Conservation (phyloP, 2,329 filamentous ascomycete species). For the Tolypocladium sp. region DNA sequence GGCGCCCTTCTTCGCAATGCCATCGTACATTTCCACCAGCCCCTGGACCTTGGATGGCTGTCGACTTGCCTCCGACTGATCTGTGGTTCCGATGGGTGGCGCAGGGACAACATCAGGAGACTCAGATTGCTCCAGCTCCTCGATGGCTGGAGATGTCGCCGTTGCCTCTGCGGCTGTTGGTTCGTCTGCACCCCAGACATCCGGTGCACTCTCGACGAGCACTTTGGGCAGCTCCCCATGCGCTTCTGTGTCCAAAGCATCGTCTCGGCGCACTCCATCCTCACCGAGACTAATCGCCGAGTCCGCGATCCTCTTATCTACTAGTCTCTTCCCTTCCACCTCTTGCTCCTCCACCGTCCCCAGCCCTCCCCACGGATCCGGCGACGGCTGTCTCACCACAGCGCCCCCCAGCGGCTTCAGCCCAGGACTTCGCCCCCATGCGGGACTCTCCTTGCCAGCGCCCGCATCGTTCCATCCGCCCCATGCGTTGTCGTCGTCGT, state of each 20-base stretch:
- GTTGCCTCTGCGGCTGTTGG: neutral
- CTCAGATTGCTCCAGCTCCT: slow-evolving; percentile 1
- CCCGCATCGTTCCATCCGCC: slow-evolving; percentile 26
- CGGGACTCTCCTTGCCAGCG: slow-evolving; percentile 12
- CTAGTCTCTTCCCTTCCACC: slow-evolving; percentile 6
- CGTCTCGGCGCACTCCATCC: neutral
- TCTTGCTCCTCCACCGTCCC: slow-evolving; percentile 15
- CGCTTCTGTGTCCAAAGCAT: neutral
- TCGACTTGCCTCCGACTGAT: slow-evolving; percentile 6
- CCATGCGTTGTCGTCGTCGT: slow-evolving; percentile 21
- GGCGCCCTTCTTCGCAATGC: slow-evolving; percentile 21
- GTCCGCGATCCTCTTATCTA: slow-evolving; percentile 14
- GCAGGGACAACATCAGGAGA: slow-evolving; percentile 10
- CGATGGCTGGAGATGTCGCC: neutral
- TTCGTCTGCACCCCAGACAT: neutral
- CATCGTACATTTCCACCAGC: slow-evolving; percentile 41
- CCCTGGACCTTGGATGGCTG: slow-evolving; percentile 38
- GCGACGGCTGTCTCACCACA: slow-evolving; percentile 15
- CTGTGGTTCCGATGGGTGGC: slow-evolving; percentile 8
- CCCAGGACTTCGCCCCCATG: slow-evolving; percentile 23
- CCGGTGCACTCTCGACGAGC: neutral
- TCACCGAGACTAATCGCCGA: slow-evolving; percentile 19
- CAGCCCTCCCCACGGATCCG: slow-evolving; percentile 15
- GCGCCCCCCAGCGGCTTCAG: slow-evolving; percentile 15
- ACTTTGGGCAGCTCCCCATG: neutral